phyloP scores from a whole-genome alignment of 768 basidiomycete genomes.

The Russula sp. region DNA sequence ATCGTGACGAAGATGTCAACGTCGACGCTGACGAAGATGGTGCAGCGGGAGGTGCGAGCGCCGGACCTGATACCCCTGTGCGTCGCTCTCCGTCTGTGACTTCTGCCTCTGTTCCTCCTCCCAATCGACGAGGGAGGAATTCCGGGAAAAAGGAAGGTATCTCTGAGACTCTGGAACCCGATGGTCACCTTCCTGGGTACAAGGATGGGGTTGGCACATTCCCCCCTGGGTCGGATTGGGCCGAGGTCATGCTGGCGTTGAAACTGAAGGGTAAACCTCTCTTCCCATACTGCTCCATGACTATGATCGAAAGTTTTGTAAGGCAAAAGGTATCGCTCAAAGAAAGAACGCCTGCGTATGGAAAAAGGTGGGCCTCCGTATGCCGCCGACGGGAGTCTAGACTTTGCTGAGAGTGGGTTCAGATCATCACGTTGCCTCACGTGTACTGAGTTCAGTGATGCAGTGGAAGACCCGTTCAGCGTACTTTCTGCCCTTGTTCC shows the following conservation, averaged over 20 bases:
- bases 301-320: neutral
- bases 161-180: slow-evolving; percentile 52
- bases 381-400: slow-evolving; percentile 69
- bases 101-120: slow-evolving; percentile 16
- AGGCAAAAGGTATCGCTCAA: slow-evolving; percentile 77
- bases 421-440: slow-evolving; percentile 9
- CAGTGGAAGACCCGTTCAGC: slow-evolving; percentile 78
- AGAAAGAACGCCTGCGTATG: slow-evolving; percentile 72
- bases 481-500: slow-evolving; percentile 58
- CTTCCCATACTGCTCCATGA: neutral
- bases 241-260: slow-evolving; percentile 63
- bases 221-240: slow-evolving; percentile 64
- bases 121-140: slow-evolving; percentile 36
- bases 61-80: slow-evolving; percentile 27
- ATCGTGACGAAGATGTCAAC: slow-evolving; percentile 36
- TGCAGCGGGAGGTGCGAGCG: slow-evolving; percentile 10
- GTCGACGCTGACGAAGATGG: slow-evolving; percentile 43
- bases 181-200: slow-evolving; percentile 69
- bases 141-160: slow-evolving; percentile 32
- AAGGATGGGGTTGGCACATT: slow-evolving; percentile 72
- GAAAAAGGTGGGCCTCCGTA: slow-evolving; percentile 72
- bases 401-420: slow-evolving; percentile 61
- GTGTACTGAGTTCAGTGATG: slow-evolving; percentile 2
- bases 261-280: slow-evolving; percentile 60
- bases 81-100: slow-evolving; percentile 29